Conservation (phyloP, 2,329 filamentous ascomycete genomes). For the Ascochyta pisi region DNA sequence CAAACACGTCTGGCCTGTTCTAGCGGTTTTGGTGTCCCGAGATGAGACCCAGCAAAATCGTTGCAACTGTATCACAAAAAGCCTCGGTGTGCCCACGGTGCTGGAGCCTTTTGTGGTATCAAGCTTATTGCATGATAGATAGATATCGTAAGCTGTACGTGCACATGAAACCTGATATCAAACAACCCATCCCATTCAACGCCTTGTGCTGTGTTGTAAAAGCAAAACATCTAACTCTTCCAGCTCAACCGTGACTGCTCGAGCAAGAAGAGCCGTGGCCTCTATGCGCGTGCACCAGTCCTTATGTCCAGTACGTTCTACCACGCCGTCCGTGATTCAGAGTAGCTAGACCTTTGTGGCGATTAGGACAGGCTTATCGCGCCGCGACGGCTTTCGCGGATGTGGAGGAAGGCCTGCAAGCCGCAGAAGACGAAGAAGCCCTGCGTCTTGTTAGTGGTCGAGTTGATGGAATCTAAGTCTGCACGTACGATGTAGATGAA, state of each 20-base stretch:
- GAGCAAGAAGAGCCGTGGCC: neutral
- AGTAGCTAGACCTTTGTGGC: neutral
- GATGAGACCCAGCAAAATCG: neutral
- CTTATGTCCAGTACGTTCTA: neutral
- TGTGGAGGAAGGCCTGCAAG: constrained; percentile 84
- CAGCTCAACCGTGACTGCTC: neutral
- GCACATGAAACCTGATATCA: constrained; percentile 11
- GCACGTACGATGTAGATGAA: constrained; percentile 83
- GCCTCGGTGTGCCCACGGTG: neutral
- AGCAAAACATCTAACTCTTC: constrained; percentile 10
- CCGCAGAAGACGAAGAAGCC: constrained; percentile 91
- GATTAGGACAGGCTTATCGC: constrained; percentile 74
- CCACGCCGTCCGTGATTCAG: neutral
- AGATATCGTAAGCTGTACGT: constrained; percentile 11
- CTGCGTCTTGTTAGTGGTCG: constrained; percentile 45
- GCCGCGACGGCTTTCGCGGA: constrained; percentile 81
- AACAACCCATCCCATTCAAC: constrained; percentile 21
- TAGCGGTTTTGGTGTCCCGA: neutral
- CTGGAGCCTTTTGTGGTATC: neutral
- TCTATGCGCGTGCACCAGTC: neutral
- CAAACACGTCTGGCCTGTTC: neutral
- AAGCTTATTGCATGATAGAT: neutral
- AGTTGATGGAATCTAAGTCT: neutral
- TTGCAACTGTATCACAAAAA: neutral
- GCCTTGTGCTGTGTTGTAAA: constrained; percentile 29